Conservation (phyloP, 1,139 yeast species). For the Kurtzmaniella quercitrusa region DNA sequence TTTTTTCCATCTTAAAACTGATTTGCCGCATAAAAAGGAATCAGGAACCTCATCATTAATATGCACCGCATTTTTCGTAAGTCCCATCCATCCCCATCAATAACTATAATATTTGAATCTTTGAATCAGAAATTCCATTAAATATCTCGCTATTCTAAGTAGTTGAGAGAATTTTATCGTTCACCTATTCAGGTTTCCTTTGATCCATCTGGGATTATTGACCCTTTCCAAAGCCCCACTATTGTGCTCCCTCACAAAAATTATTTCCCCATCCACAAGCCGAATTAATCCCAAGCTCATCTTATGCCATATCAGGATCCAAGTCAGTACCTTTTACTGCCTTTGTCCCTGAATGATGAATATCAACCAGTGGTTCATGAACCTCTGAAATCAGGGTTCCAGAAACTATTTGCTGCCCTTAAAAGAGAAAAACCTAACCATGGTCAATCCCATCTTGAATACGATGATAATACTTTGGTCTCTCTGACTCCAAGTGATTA, state of each 20-base stretch:
- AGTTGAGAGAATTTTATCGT: too few relatives aligned
- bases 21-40: neutral
- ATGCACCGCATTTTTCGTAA: neutral
- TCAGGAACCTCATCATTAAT: neutral
- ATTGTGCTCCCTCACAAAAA: too few relatives aligned
- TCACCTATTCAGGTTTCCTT: too few relatives aligned
- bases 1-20: too few relatives aligned
- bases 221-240: too few relatives aligned
- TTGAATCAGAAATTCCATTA: too few relatives aligned
- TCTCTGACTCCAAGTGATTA: neutral
- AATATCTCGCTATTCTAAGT: too few relatives aligned
- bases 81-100: neutral
- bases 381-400: conserved; percentile 3
- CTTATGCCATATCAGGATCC: conserved; percentile 5
- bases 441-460: neutral
- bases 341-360: conserved; percentile 7
- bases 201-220: too few relatives aligned
- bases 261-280: too few relatives aligned
- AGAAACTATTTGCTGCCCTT: conserved; percentile 6
- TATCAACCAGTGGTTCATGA: conserved; percentile 2
- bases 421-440: neutral
- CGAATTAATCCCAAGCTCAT: too few relatives aligned
- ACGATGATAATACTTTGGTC: neutral
- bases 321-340: conserved; percentile 7
- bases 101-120: neutral